Conservation (phyloP, 257 asterid genomes). For the Verbena officinalis region DNA sequence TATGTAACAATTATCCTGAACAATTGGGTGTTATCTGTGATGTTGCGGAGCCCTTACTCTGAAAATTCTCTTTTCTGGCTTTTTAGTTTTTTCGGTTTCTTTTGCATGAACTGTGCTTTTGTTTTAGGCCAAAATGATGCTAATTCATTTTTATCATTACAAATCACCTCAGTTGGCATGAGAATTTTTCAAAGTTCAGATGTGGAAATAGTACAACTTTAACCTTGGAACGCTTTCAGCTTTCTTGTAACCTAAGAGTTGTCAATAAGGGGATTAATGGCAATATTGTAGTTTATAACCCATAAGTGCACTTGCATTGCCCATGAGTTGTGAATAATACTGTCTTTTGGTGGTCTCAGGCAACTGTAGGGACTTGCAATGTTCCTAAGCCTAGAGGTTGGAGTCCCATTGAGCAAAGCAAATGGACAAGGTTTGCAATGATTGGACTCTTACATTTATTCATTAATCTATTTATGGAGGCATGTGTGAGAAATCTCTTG, state of each 20-base stretch:
- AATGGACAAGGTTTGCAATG: conserved; percentile 84
- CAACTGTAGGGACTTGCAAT: conserved; percentile 90
- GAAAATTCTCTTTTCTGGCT: background rate
- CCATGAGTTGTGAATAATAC: conserved; percentile 10
- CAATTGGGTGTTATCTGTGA: background rate
- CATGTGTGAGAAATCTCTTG: conserved; percentile 16
- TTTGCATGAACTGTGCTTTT: background rate
- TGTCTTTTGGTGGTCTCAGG: conserved; percentile 58
- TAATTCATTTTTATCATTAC: background rate
- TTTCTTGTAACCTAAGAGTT: background rate
- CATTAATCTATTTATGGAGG: conserved; percentile 14
- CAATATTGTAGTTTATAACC: background rate
- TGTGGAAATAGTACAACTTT: background rate
- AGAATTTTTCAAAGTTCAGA: background rate
- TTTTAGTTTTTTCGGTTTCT: conserved; percentile 21
- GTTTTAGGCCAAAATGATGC: background rate
- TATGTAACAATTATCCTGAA: background rate
- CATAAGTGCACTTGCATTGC: conserved; percentile 4
- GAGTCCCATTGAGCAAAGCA: conserved; percentile 95
- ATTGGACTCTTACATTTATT: conserved; percentile 26
- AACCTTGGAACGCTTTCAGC: conserved; percentile 10
- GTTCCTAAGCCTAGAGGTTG: conserved; percentile 92
- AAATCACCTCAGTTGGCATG: conserved; percentile 10
- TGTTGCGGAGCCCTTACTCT: too few species aligned
- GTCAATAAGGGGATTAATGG: conserved; percentile 5